Conservation (phyloP, 78 protist genomes). For the Dictyostelium brefeldianum region DNA sequence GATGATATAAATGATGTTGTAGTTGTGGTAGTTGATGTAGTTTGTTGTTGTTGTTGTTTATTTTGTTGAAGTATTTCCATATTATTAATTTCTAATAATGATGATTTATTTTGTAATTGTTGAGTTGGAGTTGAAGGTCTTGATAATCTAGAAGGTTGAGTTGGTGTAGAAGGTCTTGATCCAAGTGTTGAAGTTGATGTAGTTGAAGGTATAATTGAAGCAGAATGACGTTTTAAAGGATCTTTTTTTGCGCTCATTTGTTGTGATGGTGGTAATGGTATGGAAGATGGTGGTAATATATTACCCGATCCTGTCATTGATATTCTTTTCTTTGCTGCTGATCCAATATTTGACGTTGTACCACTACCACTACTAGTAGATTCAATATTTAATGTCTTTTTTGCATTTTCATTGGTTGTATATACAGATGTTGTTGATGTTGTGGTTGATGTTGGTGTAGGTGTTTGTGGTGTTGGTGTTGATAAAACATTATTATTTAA, state of each 20-base stretch:
- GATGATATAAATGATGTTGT: neutral
- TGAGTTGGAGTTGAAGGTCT: neutral
- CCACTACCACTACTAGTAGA: neutral
- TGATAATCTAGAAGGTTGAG: neutral
- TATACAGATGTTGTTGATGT: neutral
- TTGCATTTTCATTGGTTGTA: neutral
- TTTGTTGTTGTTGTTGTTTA: neutral
- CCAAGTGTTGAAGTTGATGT: neutral
- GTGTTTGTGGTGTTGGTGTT: neutral
- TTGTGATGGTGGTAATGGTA: slow-evolving; percentile 35
- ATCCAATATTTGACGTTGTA: neutral
- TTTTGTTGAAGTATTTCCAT: neutral
- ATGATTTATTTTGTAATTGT: neutral
- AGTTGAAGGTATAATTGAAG: neutral
- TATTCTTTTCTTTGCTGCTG: neutral
- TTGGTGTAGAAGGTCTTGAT: slow-evolving; percentile 22
- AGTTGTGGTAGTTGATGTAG: too few relatives aligned
- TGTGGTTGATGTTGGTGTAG: neutral
- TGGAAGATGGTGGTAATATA: slow-evolving; percentile 11
- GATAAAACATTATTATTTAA: neutral
- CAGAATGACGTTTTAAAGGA: slow-evolving; percentile 9
- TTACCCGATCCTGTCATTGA: neutral
- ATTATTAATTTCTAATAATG: slow-evolving; percentile 3
- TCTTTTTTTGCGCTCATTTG: slow-evolving; percentile 21
- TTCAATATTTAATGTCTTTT: neutral